A percentile compares a stretch with the other conserved stretches of the same genome.
Evolutionary conservation across 164 flowering plant species (phyloP).

Genomic region (Macadamia integrifolia): DNA sequence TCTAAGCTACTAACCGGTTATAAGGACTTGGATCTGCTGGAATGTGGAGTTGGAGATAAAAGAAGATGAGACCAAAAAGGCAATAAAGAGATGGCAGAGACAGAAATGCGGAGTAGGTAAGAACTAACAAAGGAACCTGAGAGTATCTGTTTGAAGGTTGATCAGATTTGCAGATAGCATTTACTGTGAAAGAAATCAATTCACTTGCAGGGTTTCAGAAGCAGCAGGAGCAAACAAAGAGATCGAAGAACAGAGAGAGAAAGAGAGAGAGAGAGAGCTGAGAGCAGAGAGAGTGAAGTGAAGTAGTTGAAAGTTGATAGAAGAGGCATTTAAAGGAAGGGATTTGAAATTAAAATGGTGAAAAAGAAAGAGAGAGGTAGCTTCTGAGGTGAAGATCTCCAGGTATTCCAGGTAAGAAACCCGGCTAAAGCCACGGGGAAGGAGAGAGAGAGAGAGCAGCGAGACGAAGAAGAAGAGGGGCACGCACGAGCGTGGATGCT

Average conservation of each 20-base stretch:
- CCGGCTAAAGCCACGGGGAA: background rate
- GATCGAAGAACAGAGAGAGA: background rate
- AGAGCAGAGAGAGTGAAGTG: background rate
- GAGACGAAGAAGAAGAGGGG: background rate
- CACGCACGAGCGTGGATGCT: slow-evolving; percentile 14
- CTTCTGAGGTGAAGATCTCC: slow-evolving; percentile 27
- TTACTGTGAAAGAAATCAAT: slow-evolving; percentile 8
- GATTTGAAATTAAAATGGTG: slow-evolving; percentile 7
- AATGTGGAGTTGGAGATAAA: background rate
- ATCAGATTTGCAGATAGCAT: background rate
- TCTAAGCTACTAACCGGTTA: no score
- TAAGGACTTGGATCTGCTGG: background rate
- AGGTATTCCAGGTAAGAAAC: slow-evolving; percentile 6
- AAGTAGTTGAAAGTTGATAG: background rate
- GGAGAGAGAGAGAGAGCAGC: background rate
- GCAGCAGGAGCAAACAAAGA: background rate
- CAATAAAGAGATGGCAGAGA: slow-evolving; percentile 9
- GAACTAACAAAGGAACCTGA: background rate
- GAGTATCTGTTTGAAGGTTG: background rate
- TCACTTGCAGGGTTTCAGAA: slow-evolving; percentile 6
- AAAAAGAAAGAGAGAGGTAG: slow-evolving; percentile 20
- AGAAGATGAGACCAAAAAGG: background rate
- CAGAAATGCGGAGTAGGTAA: background rate
- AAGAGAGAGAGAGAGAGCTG: background rate
- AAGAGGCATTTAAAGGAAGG: background rate